Evolutionary conservation across 1,284 basidiomycete species (phyloP).

Genomic region (Leccinum fallax): DNA sequence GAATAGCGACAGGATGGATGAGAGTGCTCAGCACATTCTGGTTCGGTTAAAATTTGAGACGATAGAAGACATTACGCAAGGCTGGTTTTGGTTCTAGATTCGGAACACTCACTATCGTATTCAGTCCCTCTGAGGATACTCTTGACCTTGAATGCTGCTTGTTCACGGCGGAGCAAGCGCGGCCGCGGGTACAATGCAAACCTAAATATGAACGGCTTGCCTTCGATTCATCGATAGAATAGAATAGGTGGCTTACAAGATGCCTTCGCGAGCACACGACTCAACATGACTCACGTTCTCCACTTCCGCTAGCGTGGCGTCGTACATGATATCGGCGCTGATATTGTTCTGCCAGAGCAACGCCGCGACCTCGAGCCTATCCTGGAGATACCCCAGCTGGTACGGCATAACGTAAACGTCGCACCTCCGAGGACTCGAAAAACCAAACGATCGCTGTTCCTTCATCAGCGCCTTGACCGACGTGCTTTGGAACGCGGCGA

Average conservation of each 20-base stretch:
- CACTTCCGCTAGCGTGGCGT: slow-evolving; percentile 59
- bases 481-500: slow-evolving; percentile 73
- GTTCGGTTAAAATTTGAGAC: too few species aligned
- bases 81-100: not conserved
- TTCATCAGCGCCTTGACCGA: slow-evolving; percentile 72
- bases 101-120: slow-evolving; percentile 55
- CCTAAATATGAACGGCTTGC: slow-evolving; percentile 25
- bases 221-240: not conserved
- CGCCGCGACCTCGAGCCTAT: slow-evolving; percentile 76
- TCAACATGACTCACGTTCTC: slow-evolving; percentile 68
- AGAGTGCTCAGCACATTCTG: too few species aligned
- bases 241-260: slow-evolving; percentile 54
- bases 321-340: slow-evolving; percentile 88
- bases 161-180: slow-evolving; percentile 56
- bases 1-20: too few species aligned
- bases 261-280: slow-evolving; percentile 72
- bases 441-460: slow-evolving; percentile 82
- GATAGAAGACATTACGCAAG: not conserved
- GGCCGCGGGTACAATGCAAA: slow-evolving; percentile 74
- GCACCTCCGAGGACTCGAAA: slow-evolving; percentile 84
- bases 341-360: slow-evolving; percentile 83
- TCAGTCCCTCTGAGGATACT: slow-evolving; percentile 76
- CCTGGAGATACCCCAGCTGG: slow-evolving; percentile 72
- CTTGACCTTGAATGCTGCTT: slow-evolving; percentile 77
- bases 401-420: slow-evolving; percentile 86